Percentiles rank a stretch among this genome's conserved stretches.
Evolutionary conservation across 441 rosid species (phyloP).

Genomic region (Codiaeum variegatum): DNA sequence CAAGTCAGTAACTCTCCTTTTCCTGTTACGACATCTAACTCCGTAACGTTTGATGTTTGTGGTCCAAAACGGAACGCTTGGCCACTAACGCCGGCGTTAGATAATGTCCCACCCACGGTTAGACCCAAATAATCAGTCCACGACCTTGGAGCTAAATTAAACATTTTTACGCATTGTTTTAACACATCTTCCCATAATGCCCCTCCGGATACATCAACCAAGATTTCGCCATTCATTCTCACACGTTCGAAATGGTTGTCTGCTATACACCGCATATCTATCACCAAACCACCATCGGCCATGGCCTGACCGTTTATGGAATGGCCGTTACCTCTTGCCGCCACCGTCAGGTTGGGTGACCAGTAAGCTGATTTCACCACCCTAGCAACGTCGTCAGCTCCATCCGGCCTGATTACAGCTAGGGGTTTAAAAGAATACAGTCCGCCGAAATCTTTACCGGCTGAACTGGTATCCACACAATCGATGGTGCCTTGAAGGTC

Average conservation of each 20-base stretch:
- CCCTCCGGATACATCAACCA: conserved; percentile 75
- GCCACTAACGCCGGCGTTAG: conserved; percentile 96
- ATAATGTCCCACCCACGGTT: conserved; percentile 90
- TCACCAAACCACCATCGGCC: conserved; percentile 69
- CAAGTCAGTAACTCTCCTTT: conserved; percentile 59
- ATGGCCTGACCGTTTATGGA: conserved; percentile 94
- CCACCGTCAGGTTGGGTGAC: conserved; percentile 65
- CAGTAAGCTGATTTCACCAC: conserved; percentile 45
- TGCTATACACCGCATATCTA: conserved; percentile 68
- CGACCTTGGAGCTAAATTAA: conserved; percentile 71
- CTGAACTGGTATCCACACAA: conserved; percentile 28
- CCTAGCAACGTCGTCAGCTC: conserved; percentile 59
- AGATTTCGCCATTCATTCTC: conserved; percentile 22
- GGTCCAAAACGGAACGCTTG: conserved; percentile 93
- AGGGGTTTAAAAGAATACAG: conserved; percentile 49
- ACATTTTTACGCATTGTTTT: conserved; percentile 44
- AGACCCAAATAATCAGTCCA: conserved; percentile 86
- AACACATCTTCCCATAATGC: conserved; percentile 86
- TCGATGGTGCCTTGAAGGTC: conserved; percentile 53
- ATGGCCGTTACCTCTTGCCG: conserved; percentile 95
- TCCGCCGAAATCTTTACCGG: conserved; percentile 83
- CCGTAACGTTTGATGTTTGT: conserved; percentile 75
- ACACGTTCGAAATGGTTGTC: conserved; percentile 41
- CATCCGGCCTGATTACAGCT: conserved; percentile 55
- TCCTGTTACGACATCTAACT: conserved; percentile 82